A percentile compares a stretch with the other conserved stretches of the same genome.
These are phyloP conservation scores for Fusarium nurragi DNA, from an alignment of 2,329 filamentous ascomycete species.

Conservation along the genomic window DNA sequence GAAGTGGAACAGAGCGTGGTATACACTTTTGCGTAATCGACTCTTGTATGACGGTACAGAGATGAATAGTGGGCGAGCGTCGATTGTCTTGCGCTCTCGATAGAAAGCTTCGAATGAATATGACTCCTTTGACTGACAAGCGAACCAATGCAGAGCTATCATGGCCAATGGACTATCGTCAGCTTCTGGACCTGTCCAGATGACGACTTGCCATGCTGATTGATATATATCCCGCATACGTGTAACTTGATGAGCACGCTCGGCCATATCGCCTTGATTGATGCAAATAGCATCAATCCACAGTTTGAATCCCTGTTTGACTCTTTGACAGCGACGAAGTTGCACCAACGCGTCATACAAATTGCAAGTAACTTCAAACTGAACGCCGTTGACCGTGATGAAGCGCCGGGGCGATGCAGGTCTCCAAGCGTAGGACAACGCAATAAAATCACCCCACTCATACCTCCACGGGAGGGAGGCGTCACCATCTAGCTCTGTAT, in stretches of 20 bases:
- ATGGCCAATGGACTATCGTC: neutral
- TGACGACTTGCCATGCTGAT: slow-evolving; percentile 1
- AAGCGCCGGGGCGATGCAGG: neutral
- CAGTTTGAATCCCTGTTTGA: slow-evolving; percentile 5
- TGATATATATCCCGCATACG: slow-evolving; percentile 10
- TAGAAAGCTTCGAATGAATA: neutral
- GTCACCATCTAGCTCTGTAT: neutral
- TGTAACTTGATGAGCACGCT: neutral
- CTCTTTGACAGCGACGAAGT: neutral
- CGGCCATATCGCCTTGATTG: neutral
- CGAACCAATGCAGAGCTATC: neutral
- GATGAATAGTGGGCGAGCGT: neutral
- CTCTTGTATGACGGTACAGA: neutral
- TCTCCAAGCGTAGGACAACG: slow-evolving; percentile 1
- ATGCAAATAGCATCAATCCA: slow-evolving; percentile 7
- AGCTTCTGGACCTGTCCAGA: neutral
- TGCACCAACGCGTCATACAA: neutral
- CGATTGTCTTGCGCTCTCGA: neutral
- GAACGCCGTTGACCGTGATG: neutral
- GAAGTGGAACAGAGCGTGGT: neutral
- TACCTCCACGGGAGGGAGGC: neutral
- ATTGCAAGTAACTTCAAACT: neutral
- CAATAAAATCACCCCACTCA: slow-evolving; percentile 9
- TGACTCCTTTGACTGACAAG: neutral
- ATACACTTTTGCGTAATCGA: neutral